Base-by-base conservation (phyloP, 1,284 basidiomycete genomes). In the Apiotrichum mycotoxinovorans region DNA sequence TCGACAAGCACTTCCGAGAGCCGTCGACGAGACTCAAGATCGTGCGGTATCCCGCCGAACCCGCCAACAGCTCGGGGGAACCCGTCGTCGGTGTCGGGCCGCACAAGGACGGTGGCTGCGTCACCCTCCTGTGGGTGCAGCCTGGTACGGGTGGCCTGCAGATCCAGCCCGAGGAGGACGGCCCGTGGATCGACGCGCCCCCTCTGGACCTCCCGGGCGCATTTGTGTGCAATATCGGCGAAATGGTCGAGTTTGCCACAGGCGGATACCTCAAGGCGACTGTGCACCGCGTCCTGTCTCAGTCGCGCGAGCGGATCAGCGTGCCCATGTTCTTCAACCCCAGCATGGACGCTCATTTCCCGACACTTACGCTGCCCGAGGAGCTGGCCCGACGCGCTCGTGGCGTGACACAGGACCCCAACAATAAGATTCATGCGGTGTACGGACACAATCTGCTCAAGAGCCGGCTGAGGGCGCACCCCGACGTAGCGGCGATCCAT, bases 121-220 rank as follows among this genome's bases (percentile, higher is more conserved):
- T 62, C 12, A 62, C 56, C 22, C 48, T 62, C 15, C 53, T 61
- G 20, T 61, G 56, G 56, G 45, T 61, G 22, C 30, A 58, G 54
- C 60, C 56, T 0, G 59, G 55, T 0, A 42, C 37, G 0, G 52
- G 43, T 1, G 60, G 60, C 2, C 51, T 62, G 46, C 60, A 61
- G 38, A 44, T 61, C 15, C 51, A 52, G 30, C 48, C 46, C 0
- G 37, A 38, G 5, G 43, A 46, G 15, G 51, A 45, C 22, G 87
- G 87, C 0, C 77, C 84, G 54, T 88, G 87, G 88, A 86, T 89
- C 51, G 84, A 87, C 51, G 87, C 83, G 0, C 83, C 85, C 1
- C 87, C 87, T 0, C 49, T 56, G 20, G 41, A 35, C 10, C 82
- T 86, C 41, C 83, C 83, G 0, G 83, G 83, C 2, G 87, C 87